Percentiles rank a stretch among this genome's conserved stretches.
phyloP scores from a whole-genome alignment of 2,329 filamentous ascomycete species.

The Clarireedia hainanense region DNA sequence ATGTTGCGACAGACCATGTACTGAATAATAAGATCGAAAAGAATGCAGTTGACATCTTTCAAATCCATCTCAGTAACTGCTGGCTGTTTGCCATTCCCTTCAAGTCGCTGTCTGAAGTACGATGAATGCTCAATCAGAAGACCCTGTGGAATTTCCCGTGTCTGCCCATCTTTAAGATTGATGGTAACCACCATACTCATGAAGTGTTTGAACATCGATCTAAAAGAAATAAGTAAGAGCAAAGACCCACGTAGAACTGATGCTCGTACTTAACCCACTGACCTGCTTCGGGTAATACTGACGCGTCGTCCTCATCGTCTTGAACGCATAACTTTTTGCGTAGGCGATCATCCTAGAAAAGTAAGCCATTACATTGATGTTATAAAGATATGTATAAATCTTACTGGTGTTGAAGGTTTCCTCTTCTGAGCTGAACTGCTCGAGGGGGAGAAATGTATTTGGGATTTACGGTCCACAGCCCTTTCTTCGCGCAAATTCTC shows the following conservation, averaged over 20 bases:
- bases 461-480: neutral
- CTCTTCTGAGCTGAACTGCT: neutral
- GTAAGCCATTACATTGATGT: neutral
- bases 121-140: slow-evolving; percentile 1
- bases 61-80: neutral
- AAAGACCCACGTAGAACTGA: neutral
- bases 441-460: neutral
- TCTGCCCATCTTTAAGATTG: neutral
- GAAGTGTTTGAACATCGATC: no score
- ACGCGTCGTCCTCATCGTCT: neutral
- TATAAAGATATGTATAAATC: neutral
- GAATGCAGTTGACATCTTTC: neutral
- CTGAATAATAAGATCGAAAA: slow-evolving; percentile 9
- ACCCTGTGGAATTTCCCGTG: neutral
- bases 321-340: neutral
- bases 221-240: no score
- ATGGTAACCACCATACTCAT: neutral
- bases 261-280: neutral
- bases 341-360: neutral
- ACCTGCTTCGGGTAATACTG: neutral
- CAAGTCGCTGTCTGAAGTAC: neutral
- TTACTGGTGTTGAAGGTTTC: neutral
- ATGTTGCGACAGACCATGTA: slow-evolving; percentile 1
- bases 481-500: neutral
- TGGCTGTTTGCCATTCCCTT: neutral